A percentile compares a stretch with the other conserved stretches of the same genome.
phyloP scores from a whole-genome alignment of 306 rosid genomes.

The Neltuma alba region DNA sequence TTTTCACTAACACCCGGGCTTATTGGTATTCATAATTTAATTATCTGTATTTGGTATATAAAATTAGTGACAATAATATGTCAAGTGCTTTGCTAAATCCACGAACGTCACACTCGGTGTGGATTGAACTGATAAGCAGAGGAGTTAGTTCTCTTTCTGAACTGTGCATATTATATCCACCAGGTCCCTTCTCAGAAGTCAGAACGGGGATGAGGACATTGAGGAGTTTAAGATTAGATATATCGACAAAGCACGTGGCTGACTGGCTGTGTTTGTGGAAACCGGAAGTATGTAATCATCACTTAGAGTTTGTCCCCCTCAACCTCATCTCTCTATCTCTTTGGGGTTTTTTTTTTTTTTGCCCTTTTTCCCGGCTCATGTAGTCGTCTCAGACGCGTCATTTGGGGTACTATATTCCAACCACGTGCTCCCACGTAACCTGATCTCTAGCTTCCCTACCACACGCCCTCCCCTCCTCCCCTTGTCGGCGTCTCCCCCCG shows the following conservation, averaged over 20 bases:
- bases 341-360: no score
- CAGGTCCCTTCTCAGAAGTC: no score
- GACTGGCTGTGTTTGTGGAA: not conserved
- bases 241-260: not conserved
- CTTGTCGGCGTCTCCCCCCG: slow-evolving; percentile 52
- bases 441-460: slow-evolving; percentile 35
- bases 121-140: not conserved
- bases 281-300: not conserved
- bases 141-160: not conserved
- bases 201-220: no score
- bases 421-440: slow-evolving; percentile 62
- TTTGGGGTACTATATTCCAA: slow-evolving; percentile 26
- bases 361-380: no score
- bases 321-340: no score
- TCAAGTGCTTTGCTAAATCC: no score
- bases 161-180: not conserved
- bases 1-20: no score
- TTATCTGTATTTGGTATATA: no score
- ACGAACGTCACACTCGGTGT: no score
- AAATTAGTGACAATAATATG: no score
- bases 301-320: not conserved
- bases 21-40: no score
- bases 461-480: slow-evolving; percentile 1
- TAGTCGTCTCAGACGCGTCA: slow-evolving; percentile 46
- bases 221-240: no score